A percentile compares a stretch with the other conserved stretches of the same genome.
phyloP scores from a whole-genome alignment of 2,329 filamentous ascomycete genomes.

The Neofusicoccum sp. region DNA sequence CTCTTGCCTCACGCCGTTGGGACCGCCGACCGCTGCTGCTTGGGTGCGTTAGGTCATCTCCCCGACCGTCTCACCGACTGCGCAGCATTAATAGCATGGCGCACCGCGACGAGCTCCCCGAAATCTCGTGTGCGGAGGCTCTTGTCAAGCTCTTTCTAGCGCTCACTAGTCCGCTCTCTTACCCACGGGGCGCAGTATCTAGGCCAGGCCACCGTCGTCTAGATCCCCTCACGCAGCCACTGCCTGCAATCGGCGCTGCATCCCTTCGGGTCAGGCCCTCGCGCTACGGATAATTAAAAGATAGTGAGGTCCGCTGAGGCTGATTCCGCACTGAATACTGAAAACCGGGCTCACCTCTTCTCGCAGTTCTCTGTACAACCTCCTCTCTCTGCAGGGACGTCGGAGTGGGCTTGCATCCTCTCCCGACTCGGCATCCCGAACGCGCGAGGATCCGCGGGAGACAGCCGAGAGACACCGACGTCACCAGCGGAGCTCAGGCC shows the following conservation, averaged over 20 bases:
- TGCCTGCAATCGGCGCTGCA: too few species aligned
- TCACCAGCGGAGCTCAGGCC: conserved; percentile 6
- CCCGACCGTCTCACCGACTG: neutral
- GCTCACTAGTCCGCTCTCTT: neutral
- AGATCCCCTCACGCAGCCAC: too few species aligned
- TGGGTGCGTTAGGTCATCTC: conserved; percentile 1
- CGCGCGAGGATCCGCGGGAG: neutral
- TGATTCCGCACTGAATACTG: neutral
- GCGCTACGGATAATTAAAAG: neutral
- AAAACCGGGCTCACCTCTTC: neutral
- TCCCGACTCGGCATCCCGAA: conserved; percentile 12
- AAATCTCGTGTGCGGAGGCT: neutral
- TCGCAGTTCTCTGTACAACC: neutral
- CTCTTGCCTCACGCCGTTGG: neutral
- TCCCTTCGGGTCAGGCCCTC: neutral
- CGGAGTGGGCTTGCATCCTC: neutral
- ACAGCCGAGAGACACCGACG: neutral
- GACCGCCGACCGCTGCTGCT: neutral
- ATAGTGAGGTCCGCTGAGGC: conserved; percentile 1
- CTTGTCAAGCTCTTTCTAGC: neutral
- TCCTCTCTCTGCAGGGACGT: neutral
- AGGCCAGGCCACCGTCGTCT: too few species aligned
- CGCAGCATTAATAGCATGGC: neutral
- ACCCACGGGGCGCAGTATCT: too few species aligned
- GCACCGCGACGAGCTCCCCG: neutral